These are phyloP conservation scores for Wallacemonas sp. DNA, from an alignment of 208 protist species.

Conservation along the genomic window DNA sequence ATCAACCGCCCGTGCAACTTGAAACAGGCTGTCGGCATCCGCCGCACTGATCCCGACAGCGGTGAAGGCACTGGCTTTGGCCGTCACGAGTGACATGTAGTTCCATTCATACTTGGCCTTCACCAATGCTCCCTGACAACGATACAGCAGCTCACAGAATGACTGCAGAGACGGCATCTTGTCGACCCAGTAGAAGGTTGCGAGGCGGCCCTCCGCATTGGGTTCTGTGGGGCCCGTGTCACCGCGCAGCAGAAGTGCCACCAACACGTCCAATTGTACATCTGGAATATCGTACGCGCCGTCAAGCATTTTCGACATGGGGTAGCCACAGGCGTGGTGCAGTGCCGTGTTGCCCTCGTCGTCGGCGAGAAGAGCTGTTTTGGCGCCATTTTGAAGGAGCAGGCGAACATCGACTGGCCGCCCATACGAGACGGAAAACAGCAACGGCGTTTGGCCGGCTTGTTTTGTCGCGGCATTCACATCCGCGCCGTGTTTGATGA, in stretches of 20 bases:
- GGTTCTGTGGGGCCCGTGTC: constrained; percentile 15
- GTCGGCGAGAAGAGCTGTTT: constrained; percentile 26
- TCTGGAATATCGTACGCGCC: constrained; percentile 62
- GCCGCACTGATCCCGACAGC: constrained; percentile 21
- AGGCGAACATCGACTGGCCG: constrained; percentile 42
- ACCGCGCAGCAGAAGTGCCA: constrained; percentile 49
- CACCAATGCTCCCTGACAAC: constrained; percentile 25
- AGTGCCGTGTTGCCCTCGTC: constrained; percentile 40
- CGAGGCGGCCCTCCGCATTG: constrained; percentile 33
- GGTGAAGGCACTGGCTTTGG: constrained; percentile 18
- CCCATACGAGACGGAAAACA: constrained; percentile 56
- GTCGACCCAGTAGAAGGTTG: constrained; percentile 28
- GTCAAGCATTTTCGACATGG: constrained; percentile 53
- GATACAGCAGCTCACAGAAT: constrained; percentile 31
- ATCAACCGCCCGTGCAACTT: constrained; percentile 30
- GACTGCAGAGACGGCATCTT: constrained; percentile 41
- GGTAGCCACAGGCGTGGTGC: constrained; percentile 66
- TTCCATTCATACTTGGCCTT: constrained; percentile 36
- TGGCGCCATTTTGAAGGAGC: constrained; percentile 41
- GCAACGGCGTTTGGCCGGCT: constrained; percentile 43
- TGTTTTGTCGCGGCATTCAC: constrained; percentile 41
- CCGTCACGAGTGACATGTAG: constrained; percentile 45
- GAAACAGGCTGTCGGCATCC: constrained; percentile 26
- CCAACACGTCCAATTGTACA: constrained; percentile 59
- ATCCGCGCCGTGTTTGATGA: constrained; percentile 50